phyloP scores from a whole-genome alignment of 306 rosid genomes.

The Trifolium dubium region DNA sequence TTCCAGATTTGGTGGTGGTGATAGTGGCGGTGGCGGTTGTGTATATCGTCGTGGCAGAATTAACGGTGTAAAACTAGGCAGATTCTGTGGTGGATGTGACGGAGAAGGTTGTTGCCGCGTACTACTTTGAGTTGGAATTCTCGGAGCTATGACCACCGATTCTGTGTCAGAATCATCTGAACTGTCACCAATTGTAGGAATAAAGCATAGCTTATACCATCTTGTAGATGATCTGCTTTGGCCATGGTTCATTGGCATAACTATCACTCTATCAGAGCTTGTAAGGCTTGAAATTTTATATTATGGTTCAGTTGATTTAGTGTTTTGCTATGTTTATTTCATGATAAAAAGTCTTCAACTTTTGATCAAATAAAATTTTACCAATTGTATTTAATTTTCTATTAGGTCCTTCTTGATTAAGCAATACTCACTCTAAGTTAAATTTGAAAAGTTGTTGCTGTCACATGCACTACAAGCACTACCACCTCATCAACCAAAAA shows the following conservation, averaged over 20 bases:
- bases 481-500: slow-evolving; percentile 35
- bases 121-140: slow-evolving; percentile 16
- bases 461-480: slow-evolving; percentile 37
- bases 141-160: slow-evolving; percentile 13
- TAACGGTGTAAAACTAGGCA: too few species aligned
- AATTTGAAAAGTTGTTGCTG: slow-evolving; percentile 21
- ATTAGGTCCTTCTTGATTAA: slow-evolving; percentile 38
- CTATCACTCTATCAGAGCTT: neutral
- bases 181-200: slow-evolving; percentile 22
- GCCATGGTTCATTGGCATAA: slow-evolving; percentile 35
- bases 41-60: too few species aligned
- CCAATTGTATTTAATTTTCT: neutral
- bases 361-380: slow-evolving; percentile 2
- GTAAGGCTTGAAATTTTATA: neutral
- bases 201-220: slow-evolving; percentile 42
- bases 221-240: slow-evolving; percentile 25
- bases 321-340: neutral
- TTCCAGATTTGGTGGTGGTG: neutral
- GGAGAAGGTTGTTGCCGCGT: slow-evolving; percentile 25
- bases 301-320: slow-evolving; percentile 21
- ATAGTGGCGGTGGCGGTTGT: too few species aligned
- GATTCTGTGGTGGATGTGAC: neutral
- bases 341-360: slow-evolving; percentile 32
- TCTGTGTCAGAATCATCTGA: slow-evolving; percentile 47
- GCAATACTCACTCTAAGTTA: slow-evolving; percentile 14